Evolutionary conservation across 2,329 filamentous ascomycete species (phyloP).

Genomic region (Coniella lustricola): DNA sequence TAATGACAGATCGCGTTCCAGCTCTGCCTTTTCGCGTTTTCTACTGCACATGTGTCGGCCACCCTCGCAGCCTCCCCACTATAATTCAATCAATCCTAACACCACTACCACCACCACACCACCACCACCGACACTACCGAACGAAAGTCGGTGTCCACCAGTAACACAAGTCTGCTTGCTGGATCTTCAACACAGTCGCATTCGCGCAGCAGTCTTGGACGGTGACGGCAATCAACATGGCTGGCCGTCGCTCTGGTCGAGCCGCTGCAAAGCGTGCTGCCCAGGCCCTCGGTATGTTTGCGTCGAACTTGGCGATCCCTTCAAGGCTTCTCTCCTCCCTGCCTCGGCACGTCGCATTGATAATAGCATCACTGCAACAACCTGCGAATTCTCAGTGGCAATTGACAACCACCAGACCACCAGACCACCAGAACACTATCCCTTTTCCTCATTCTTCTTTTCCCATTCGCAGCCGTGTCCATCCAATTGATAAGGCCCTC

Average conservation of each 20-base stretch:
- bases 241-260: constrained; percentile 34
- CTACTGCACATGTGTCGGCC: background rate
- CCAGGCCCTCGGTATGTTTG: constrained; percentile 33
- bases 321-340: background rate
- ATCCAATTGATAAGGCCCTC: too few species aligned
- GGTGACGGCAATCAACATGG: constrained; percentile 10
- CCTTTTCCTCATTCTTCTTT: too few species aligned
- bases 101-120: background rate
- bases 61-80: background rate
- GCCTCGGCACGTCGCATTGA: background rate
- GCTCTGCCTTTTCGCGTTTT: background rate
- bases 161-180: background rate
- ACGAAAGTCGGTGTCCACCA: background rate
- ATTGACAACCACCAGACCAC: too few species aligned
- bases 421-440: too few species aligned
- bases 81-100: background rate
- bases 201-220: background rate
- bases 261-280: constrained; percentile 38
- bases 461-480: too few species aligned
- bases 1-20: too few species aligned
- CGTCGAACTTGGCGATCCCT: constrained; percentile 3
- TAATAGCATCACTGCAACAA: background rate
- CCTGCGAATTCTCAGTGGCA: background rate
- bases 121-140: background rate
- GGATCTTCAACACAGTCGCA: background rate